Base-by-base conservation (phyloP, 2,329 filamentous ascomycete species). In the Arthrobotrys iridis region DNA sequence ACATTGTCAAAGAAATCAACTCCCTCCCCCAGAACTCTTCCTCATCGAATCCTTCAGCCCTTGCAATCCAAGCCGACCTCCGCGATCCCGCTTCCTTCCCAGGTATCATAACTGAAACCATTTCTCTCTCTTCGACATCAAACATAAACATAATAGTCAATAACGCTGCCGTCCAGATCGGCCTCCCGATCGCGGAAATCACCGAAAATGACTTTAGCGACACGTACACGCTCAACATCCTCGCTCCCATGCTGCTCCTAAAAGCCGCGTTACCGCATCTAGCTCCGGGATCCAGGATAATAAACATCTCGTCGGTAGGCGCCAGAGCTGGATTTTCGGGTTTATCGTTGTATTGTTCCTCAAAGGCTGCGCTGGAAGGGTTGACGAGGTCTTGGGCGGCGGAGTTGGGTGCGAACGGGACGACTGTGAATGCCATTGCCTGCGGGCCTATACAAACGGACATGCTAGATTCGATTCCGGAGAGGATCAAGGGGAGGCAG, bases 371-470 rank as follows among this genome's bases (percentile, higher is more conserved):
- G 4, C 79, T 90, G 13, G 88, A 90, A 79, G 86, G 85, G 0
- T 80, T 89, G 64, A 90, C 88, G 7, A 82, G 87, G 4, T 85
- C 83, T 46, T 87, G 87, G 84, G 88, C 88, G 0, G 83, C 83
- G 0, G 88, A 90, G 80, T 81, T 90, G 6, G 88, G 88, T 0
- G 55, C 1, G 4, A 81, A 84, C 68, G 87, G 88, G 0, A 86
- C 86, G 70, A 89, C 88, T 0, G 88, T 88, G 24, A 90, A 90
- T 77, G 83, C 84, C 0, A 85, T 90, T 1, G 85, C 85, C 18
- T 87, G 88, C 0, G 88, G 88, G 0, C 87, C 88, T 0, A 85
- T 88, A 4, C 81, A 85, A 80, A 88, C 84, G 28, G 87, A 88
- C 5, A 85, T 90, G 84, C 79, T 89, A 22, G 84, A 85, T 13